Percentiles rank a stretch among this genome's conserved stretches.
These are phyloP conservation scores for Mortierella alpina DNA, from an alignment of 192 early-diverging fungal species.

Conservation along the genomic window DNA sequence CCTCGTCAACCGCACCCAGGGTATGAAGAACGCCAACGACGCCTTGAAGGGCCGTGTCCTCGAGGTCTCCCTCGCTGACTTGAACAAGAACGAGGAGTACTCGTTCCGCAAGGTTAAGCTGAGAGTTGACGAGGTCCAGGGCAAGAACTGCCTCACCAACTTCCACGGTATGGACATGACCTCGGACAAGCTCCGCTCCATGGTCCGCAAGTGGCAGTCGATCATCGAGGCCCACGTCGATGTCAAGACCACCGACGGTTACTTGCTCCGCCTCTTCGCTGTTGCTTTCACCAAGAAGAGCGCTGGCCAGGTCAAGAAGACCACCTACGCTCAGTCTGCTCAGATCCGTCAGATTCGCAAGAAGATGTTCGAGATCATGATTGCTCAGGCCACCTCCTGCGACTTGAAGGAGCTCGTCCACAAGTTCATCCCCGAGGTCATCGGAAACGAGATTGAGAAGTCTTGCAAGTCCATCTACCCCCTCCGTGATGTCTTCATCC, in stretches of 20 bases:
- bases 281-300: constrained; percentile 97
- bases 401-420: constrained; percentile 96
- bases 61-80: constrained; percentile 96
- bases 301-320: constrained; percentile 95
- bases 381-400: constrained; percentile 81
- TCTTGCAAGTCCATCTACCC: constrained; percentile 98
- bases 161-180: constrained; percentile 99
- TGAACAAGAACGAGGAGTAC: constrained; percentile 92
- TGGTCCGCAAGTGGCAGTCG: constrained; percentile 99
- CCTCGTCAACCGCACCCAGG: constrained; percentile 99
- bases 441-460: constrained; percentile 98
- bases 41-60: constrained; percentile 96
- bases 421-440: constrained; percentile 97
- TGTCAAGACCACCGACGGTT: constrained; percentile 99
- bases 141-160: constrained; percentile 99
- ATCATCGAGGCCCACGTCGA: constrained; percentile 97
- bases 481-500: constrained; percentile 94
- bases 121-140: constrained; percentile 95
- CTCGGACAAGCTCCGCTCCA: constrained; percentile 99
- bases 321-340: constrained; percentile 95
- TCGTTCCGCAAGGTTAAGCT: constrained; percentile 98
- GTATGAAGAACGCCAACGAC: constrained; percentile 96
- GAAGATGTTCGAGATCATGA: constrained; percentile 99
- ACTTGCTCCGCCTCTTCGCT: constrained; percentile 96
- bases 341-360: constrained; percentile 99